phyloP scores from a whole-genome alignment of 2,329 filamentous ascomycete genomes.

The Penicillium sp. region DNA sequence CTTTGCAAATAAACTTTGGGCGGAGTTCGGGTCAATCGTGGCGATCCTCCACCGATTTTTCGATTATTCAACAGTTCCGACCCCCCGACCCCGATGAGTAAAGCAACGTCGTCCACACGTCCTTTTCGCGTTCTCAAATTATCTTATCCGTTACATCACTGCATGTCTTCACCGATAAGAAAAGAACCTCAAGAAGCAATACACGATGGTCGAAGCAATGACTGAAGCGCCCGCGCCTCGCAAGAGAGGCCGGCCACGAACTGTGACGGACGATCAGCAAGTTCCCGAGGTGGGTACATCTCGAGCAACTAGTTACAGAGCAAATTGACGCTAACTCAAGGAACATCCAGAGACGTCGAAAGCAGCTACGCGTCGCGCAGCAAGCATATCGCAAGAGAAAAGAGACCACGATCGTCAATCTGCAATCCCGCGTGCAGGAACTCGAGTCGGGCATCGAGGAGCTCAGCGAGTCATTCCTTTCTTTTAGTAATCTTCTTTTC shows the following conservation, averaged over 20 bases:
- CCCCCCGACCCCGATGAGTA: not conserved
- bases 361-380: slow-evolving; percentile 28
- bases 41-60: slow-evolving; percentile 3
- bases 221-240: slow-evolving; percentile 17
- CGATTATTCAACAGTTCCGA: slow-evolving; percentile 16
- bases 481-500: slow-evolving; percentile 28
- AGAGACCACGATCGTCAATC: slow-evolving; percentile 26
- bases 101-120: not conserved
- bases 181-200: not conserved
- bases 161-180: not conserved
- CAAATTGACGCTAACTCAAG: slow-evolving; percentile 8
- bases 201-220: slow-evolving; percentile 10
- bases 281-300: slow-evolving; percentile 24
- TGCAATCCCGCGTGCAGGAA: slow-evolving; percentile 26
- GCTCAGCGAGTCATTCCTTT: slow-evolving; percentile 28
- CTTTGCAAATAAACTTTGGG: not conserved
- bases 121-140: not conserved
- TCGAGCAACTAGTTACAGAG: not conserved
- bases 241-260: slow-evolving; percentile 28
- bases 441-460: slow-evolving; percentile 26
- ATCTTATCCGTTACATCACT: not conserved
- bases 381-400: slow-evolving; percentile 30
- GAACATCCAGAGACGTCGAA: slow-evolving; percentile 26
- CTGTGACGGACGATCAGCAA: slow-evolving; percentile 21
- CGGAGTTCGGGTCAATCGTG: not conserved